Base-by-base conservation (phyloP, 768 basidiomycete genomes). In the Tephrocybe sp. region DNA sequence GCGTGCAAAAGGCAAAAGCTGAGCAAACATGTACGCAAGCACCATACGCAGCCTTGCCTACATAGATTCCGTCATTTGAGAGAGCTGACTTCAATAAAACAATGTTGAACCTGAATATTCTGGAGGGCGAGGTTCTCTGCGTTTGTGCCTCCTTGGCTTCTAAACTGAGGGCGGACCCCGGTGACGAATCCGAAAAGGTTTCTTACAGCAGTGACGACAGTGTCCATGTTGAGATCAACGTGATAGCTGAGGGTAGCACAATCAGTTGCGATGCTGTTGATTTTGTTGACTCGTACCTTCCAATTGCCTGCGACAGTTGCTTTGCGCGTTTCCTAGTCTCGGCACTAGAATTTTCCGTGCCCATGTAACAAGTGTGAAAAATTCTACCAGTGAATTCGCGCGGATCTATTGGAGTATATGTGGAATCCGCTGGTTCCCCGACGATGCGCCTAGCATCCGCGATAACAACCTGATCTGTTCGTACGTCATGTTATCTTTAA, bases 311-410 rank as follows among this genome's bases (percentile, higher is more conserved):
- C 5, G 90, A 82, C 3, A 99, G 79, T 37, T 88, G 83, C 64
- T 91, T 94, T 1, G 97, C 97, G 27, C 97, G 76, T 53, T 76
- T 70, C 10, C 92, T 74, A 6, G 97, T 98, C 59, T 97, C 97
- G 0, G 66, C 66, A 52, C 86, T 91, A 6, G 95, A 97, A 64
- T 98, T 94, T 66, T 94, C 91, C 0, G 97, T 99, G 4, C 95
- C 95, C 97, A 99, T 98, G 68, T 95, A 99, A 67, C 93, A 97
- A 0, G 94, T 95, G 66, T 98, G 94, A 73, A 99, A 95, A 46
- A 98, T 85, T 21, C 92, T 77, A 45, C 73, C 76, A 22, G 83
- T 82, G 58, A 97, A 93, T 62, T 98, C 97, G 39, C 76, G 80
- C 0, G 94, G 83, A 64, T 99, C 94, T 0, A 80, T 76, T 1